phyloP scores from a whole-genome alignment of 1,284 basidiomycete genomes.

The Moesziomyces globuligerus region DNA sequence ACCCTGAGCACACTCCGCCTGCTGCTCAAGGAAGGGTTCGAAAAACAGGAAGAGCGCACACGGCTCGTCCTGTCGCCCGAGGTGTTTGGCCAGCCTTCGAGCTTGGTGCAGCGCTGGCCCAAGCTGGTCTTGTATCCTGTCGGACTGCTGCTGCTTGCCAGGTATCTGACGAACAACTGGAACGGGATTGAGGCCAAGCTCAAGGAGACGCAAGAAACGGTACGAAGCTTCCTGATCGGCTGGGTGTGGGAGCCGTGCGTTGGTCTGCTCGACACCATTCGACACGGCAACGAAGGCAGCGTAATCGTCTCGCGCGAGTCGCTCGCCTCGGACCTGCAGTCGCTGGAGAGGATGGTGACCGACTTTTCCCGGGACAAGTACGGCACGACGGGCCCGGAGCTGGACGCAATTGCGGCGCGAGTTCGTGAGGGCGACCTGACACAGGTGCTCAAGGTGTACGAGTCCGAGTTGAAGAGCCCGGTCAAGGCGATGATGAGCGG shows the following conservation, averaged over 20 bases:
- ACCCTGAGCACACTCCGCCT: slow-evolving; percentile 34
- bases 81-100: slow-evolving; percentile 44
- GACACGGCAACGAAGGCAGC: slow-evolving; percentile 76
- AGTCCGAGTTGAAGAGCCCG: slow-evolving; percentile 87
- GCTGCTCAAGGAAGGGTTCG: slow-evolving; percentile 38
- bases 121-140: slow-evolving; percentile 55
- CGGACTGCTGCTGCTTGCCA: slow-evolving; percentile 28
- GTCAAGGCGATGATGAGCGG: slow-evolving; percentile 83
- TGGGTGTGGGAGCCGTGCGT: slow-evolving; percentile 90
- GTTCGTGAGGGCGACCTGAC: slow-evolving; percentile 87
- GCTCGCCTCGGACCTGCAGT: slow-evolving; percentile 83
- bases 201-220: slow-evolving; percentile 76
- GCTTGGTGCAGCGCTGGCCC: slow-evolving; percentile 55
- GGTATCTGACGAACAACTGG: slow-evolving; percentile 53
- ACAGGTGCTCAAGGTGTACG: slow-evolving; percentile 86
- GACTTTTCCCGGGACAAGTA: slow-evolving; percentile 84
- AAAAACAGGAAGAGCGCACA: slow-evolving; percentile 25
- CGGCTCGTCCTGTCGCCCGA: slow-evolving; percentile 29
- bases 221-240: slow-evolving; percentile 79
- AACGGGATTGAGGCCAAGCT: slow-evolving; percentile 68
- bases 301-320: slow-evolving; percentile 79
- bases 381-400: slow-evolving; percentile 72
- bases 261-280: slow-evolving; percentile 83
- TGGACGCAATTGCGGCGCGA: slow-evolving; percentile 75
- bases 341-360: slow-evolving; percentile 90